Percentiles rank a stretch among this genome's conserved stretches.
Evolutionary conservation across 164 flowering plant genomes (phyloP).

Genomic region (Magnolia officinalis): DNA sequence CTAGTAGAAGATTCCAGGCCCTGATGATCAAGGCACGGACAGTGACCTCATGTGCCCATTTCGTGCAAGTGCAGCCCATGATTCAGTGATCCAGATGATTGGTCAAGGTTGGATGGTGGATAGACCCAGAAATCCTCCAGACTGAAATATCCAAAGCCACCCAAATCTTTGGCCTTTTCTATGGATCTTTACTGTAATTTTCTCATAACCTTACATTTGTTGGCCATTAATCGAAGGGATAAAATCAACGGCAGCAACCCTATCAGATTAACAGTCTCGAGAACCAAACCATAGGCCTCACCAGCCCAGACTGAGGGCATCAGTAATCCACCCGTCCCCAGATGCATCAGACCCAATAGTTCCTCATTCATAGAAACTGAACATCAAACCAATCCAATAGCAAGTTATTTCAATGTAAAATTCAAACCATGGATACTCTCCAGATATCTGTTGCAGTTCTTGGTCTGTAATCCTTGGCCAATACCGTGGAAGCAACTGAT

Average conservation of each 20-base stretch:
- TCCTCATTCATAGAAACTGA: too few relatives aligned
- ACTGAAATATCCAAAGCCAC: not conserved
- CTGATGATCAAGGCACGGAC: not conserved
- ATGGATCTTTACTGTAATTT: too few relatives aligned
- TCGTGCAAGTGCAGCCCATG: not conserved
- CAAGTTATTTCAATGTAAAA: not conserved
- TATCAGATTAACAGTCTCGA: too few relatives aligned
- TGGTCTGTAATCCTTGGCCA: constrained; percentile 98
- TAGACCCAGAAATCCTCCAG: not conserved
- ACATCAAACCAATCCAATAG: not conserved
- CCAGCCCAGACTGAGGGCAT: not conserved
- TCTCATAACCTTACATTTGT: too few relatives aligned
- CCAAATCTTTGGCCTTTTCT: not conserved
- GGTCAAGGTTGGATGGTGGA: not conserved
- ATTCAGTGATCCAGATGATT: not conserved
- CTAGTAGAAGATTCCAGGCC: not conserved
- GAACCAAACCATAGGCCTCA: not conserved
- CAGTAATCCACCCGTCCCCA: not conserved
- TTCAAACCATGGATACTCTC: constrained; percentile 77
- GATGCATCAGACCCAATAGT: too few relatives aligned
- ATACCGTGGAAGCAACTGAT: constrained; percentile 92
- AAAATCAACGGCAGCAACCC: too few relatives aligned
- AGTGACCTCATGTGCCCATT: not conserved
- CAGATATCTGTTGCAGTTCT: constrained; percentile 84
- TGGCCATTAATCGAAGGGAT: too few relatives aligned